phyloP scores from a whole-genome alignment of 306 rosid species.

The Spatholobus suberectus region DNA sequence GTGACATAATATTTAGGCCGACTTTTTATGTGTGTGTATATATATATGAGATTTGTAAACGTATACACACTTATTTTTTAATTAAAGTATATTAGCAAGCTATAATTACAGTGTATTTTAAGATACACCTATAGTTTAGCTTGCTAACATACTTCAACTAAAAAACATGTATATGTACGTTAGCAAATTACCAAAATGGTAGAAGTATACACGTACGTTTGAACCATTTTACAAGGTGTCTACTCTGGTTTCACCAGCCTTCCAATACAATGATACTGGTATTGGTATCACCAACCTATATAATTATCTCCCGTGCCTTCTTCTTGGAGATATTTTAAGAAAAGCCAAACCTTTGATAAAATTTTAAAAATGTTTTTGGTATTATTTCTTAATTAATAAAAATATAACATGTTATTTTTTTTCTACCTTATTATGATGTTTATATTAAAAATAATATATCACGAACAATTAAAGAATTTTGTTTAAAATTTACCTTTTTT shows the following conservation, averaged over 20 bases:
- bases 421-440: not conserved
- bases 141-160: no score
- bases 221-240: not conserved
- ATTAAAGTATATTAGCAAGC: no score
- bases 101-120: no score
- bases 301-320: not conserved
- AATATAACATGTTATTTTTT: not conserved
- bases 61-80: no score
- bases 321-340: not conserved
- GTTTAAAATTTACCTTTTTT: not conserved
- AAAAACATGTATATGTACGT: no score
- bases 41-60: no score
- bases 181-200: no score
- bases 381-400: not conserved
- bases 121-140: no score
- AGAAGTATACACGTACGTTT: not conserved
- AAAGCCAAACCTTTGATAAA: not conserved
- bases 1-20: not conserved
- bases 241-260: not conserved
- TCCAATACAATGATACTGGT: not conserved
- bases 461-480: not conserved
- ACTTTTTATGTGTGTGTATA: not conserved
- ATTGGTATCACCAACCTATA: not conserved
- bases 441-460: no score
- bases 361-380: not conserved